Conservation (phyloP, 805 yeast genomes). For the Ogataea sp. region DNA sequence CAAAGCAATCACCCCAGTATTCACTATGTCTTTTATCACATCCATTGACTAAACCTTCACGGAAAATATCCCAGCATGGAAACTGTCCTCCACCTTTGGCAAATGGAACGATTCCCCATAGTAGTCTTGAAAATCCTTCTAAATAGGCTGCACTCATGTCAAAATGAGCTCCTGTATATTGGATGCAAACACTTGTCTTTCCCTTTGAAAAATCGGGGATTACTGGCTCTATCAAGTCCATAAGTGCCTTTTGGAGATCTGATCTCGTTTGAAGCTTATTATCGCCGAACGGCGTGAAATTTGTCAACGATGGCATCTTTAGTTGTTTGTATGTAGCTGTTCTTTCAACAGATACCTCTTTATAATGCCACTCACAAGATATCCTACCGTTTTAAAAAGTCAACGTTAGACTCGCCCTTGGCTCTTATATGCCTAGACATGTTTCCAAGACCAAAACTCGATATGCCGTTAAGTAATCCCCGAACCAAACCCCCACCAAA, state of each 20-base stretch:
- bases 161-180: slow-evolving; percentile 18
- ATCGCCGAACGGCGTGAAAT: neutral
- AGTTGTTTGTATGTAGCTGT: too few species aligned
- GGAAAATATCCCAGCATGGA: slow-evolving; percentile 17
- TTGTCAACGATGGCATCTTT: too few species aligned
- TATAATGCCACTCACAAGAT: too few species aligned
- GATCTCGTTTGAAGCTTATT: neutral
- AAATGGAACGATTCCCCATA: slow-evolving; percentile 24
- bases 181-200: slow-evolving; percentile 16
- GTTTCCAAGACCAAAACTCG: too few species aligned
- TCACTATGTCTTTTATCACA: slow-evolving; percentile 19
- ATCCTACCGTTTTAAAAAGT: too few species aligned
- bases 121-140: slow-evolving; percentile 23
- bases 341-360: too few species aligned
- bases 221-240: neutral
- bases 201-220: slow-evolving; percentile 6
- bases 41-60: slow-evolving; percentile 19
- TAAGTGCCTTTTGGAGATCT: neutral
- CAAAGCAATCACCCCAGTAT: slow-evolving; percentile 20
- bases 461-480: too few species aligned
- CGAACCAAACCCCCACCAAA: too few species aligned
- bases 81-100: slow-evolving; percentile 12
- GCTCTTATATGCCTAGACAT: too few species aligned
- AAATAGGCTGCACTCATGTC: slow-evolving; percentile 16
- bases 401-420: too few species aligned